A percentile compares a stretch with the other conserved stretches of the same genome.
Conservation (phyloP, 2,329 filamentous ascomycete genomes). For the Tricladium varicosporioides region DNA sequence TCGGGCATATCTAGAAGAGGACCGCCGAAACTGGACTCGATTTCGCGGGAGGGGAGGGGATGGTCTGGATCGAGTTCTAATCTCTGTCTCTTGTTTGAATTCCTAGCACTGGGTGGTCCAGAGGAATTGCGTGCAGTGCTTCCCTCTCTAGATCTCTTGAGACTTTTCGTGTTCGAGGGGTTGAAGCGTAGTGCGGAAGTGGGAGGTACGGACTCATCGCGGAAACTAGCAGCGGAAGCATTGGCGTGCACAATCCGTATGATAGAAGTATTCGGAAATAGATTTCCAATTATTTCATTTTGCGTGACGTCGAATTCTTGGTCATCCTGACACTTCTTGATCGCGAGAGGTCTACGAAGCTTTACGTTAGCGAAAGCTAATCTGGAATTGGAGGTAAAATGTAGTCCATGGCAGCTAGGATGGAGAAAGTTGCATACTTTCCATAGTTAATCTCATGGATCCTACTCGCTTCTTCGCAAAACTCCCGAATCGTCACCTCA, state of each 20-base stretch:
- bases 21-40: constrained; percentile 10
- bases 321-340: constrained; percentile 35
- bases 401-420: background rate
- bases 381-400: background rate
- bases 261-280: constrained; percentile 27
- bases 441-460: constrained; percentile 34
- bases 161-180: constrained; percentile 10
- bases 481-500: constrained; percentile 31
- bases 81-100: constrained; percentile 30
- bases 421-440: constrained; percentile 22
- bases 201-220: constrained; percentile 35
- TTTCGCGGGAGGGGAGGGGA: constrained; percentile 31
- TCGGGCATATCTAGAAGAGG: constrained; percentile 7
- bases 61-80: constrained; percentile 29
- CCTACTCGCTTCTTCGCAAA: constrained; percentile 31
- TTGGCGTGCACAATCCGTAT: constrained; percentile 32
- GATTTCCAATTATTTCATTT: constrained; percentile 27
- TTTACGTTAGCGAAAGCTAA: constrained; percentile 10
- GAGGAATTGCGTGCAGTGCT: constrained; percentile 14
- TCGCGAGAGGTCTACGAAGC: constrained; percentile 25
- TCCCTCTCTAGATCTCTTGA: constrained; percentile 27
- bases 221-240: constrained; percentile 16
- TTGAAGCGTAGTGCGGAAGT: constrained; percentile 32
- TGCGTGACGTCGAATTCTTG: constrained; percentile 33
- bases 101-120: constrained; percentile 11